Percentiles rank a stretch among this genome's conserved stretches.
Evolutionary conservation across 2,329 filamentous ascomycete genomes (phyloP).

Genomic region (Pyrenochaeta sp.): DNA sequence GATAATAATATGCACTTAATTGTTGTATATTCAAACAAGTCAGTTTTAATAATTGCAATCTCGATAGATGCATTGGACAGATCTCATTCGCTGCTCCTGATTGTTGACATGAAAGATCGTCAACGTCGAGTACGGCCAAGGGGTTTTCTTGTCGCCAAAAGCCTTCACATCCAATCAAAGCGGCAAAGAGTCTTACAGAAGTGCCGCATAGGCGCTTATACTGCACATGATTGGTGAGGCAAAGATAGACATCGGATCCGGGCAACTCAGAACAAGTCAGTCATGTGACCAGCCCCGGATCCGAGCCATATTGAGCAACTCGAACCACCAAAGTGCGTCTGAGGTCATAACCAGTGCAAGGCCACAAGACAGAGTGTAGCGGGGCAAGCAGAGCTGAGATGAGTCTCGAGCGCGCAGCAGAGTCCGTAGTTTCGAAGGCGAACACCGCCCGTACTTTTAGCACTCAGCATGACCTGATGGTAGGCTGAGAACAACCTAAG

Average conservation of each 20-base stretch:
- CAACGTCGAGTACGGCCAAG: too few relatives aligned
- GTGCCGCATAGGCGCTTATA: neutral
- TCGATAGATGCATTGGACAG: too few relatives aligned
- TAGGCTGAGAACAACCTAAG: neutral
- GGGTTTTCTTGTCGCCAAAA: neutral
- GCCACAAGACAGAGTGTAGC: too few relatives aligned
- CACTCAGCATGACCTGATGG: neutral
- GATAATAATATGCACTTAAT: too few relatives aligned
- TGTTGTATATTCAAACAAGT: too few relatives aligned
- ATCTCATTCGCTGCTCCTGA: too few relatives aligned
- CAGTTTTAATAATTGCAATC: too few relatives aligned
- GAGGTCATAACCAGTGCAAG: too few relatives aligned
- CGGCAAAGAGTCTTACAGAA: neutral
- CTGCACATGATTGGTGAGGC: neutral
- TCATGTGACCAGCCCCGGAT: neutral
- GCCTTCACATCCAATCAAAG: neutral
- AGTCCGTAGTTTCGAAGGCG: constrained; percentile 3
- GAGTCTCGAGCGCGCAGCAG: neutral
- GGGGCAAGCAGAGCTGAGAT: neutral
- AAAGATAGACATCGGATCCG: neutral
- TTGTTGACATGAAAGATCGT: too few relatives aligned
- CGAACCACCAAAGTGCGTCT: neutral
- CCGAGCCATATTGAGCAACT: neutral
- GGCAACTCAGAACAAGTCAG: too few relatives aligned
- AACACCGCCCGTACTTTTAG: constrained; percentile 3